These are phyloP conservation scores for Cystobasidium slooffiae DNA, from an alignment of 1,284 basidiomycete species.

Conservation along the genomic window DNA sequence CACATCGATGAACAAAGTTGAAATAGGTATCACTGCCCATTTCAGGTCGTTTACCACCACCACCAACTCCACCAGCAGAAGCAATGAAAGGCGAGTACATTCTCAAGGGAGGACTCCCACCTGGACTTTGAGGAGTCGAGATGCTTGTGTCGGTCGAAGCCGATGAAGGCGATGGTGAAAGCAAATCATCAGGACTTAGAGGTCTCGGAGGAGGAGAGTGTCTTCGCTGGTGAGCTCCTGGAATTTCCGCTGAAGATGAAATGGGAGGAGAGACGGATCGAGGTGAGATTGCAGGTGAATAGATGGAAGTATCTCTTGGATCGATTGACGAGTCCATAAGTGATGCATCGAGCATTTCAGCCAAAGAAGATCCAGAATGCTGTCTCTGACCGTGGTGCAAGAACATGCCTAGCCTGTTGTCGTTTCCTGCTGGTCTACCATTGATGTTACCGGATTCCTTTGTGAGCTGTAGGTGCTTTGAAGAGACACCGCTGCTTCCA, in stretches of 20 bases:
- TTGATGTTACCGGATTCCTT: background rate
- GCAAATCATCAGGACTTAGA: slow-evolving; percentile 26
- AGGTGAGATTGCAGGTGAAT: slow-evolving; percentile 40
- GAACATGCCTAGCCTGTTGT: slow-evolving; percentile 6
- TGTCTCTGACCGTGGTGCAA: slow-evolving; percentile 17
- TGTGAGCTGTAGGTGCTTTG: background rate
- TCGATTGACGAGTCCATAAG: slow-evolving; percentile 33
- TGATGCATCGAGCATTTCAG: slow-evolving; percentile 14
- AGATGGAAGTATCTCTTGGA: slow-evolving; percentile 31
- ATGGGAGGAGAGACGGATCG: slow-evolving; percentile 29
- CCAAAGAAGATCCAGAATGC: slow-evolving; percentile 18
- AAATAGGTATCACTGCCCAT: slow-evolving; percentile 44
- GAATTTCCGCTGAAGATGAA: slow-evolving; percentile 26
- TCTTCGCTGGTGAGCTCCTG: slow-evolving; percentile 21
- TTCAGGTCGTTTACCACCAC: slow-evolving; percentile 18
- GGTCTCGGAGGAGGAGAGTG: slow-evolving; percentile 34
- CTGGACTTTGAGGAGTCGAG: slow-evolving; percentile 39
- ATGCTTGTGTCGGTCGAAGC: slow-evolving; percentile 44
- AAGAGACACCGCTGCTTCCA: background rate
- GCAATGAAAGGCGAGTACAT: slow-evolving; percentile 40
- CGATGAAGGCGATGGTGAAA: slow-evolving; percentile 43
- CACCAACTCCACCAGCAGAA: slow-evolving; percentile 2
- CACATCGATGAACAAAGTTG: slow-evolving; percentile 44
- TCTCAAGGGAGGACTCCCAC: slow-evolving; percentile 37
- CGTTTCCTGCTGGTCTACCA: background rate